Base-by-base conservation (phyloP, 768 basidiomycete species). In the Pleurotus ostreatus region DNA sequence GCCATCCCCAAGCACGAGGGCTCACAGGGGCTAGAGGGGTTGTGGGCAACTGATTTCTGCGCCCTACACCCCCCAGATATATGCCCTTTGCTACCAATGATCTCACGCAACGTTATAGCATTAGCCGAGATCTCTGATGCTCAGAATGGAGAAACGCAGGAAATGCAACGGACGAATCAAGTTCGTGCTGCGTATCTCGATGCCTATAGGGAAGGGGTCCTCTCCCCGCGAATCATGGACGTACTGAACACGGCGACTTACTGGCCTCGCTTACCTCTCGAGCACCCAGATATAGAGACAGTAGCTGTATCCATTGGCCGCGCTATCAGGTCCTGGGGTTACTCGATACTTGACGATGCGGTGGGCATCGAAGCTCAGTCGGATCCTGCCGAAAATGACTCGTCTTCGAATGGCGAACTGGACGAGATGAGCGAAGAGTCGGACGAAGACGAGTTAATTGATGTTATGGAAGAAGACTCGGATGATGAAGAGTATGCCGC, bases 211-310 rank as follows among this genome's bases (percentile, higher is more conserved):
- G 65, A 63, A 1, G 89, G 88, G 3, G 65, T 67, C 1, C 67
- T 92, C 16, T 73, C 81, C 15, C 79, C 86, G 1, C 77, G 80
- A 57, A 69, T 82, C 25, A 66, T 86, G 65, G 86, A 92, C 60
- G 65, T 78, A 4, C 66, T 92, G 52, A 81, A 70, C 55, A 83
- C 86, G 0, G 80, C 78, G 15, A 83, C 88, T 1, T 84, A 75
- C 56, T 92, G 88, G 88, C 83, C 87, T 4, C 73, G 76, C 34
- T 65, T 85, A n/a, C 91, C 89, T 66, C 77, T 93, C 16, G 91
- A 93, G 58, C 80, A 84, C 60, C 91, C 91, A 0, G 90, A 93
- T 66, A 49, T 78, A 26, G 88, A 90, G 65, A 82, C 82, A 0
- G 85, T 87, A 9, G 73, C 80, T 16, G 71, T 81, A 56, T 84